phyloP scores from a whole-genome alignment of 129 eudicot genomes.

The Kitagawia praeruptora region DNA sequence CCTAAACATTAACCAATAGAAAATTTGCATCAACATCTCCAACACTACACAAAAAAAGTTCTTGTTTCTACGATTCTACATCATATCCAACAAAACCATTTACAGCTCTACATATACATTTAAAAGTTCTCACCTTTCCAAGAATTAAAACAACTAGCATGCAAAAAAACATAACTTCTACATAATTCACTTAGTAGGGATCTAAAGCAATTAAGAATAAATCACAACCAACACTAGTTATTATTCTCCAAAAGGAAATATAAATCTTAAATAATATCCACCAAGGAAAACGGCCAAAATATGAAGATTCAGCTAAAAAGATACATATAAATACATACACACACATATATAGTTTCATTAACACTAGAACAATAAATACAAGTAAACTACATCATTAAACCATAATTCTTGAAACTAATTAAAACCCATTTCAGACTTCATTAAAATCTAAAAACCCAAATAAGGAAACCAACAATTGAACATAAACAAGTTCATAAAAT shows the following conservation, averaged over 20 bases:
- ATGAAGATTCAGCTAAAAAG: neutral
- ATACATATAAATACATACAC: neutral
- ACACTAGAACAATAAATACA: neutral
- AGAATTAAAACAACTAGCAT: neutral
- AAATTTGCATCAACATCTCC: constrained; percentile 17
- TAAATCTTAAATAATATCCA: neutral
- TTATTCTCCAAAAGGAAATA: neutral
- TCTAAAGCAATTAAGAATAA: neutral
- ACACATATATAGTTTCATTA: neutral
- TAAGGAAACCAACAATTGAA: neutral
- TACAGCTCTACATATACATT: neutral
- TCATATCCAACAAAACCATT: neutral
- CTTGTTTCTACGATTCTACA: neutral
- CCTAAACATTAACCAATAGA: constrained; percentile 27
- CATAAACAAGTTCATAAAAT: neutral
- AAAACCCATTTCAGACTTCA: neutral
- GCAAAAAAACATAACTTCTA: neutral
- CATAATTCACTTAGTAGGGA: neutral
- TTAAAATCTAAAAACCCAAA: neutral
- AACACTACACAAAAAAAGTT: neutral
- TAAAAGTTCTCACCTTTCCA: neutral
- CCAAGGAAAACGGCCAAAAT: neutral
- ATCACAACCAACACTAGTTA: neutral
- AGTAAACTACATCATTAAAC: neutral
- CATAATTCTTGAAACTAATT: neutral